A percentile compares a stretch with the other conserved stretches of the same genome.
These are phyloP conservation scores for Parastagonospora avenae DNA, from an alignment of 2,329 filamentous ascomycete genomes.

Conservation along the genomic window DNA sequence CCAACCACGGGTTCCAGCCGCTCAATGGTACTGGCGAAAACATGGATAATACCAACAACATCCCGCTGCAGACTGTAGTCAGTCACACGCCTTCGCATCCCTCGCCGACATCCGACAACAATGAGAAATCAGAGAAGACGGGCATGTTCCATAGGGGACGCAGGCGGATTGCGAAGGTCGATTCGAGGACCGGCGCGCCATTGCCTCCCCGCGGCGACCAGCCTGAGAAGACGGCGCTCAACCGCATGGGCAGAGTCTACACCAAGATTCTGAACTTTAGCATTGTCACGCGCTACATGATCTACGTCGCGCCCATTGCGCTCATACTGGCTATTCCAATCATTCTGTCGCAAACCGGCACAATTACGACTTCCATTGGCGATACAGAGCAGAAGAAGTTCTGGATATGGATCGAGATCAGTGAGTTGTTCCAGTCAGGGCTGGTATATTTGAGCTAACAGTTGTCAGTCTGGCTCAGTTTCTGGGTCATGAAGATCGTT, in stretches of 20 bases:
- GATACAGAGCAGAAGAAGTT: conserved; percentile 64
- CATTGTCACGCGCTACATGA: conserved; percentile 66
- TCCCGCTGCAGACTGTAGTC: conserved; percentile 63
- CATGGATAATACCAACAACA: conserved; percentile 61
- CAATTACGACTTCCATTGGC: conserved; percentile 52
- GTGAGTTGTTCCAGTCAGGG: conserved; percentile 25
- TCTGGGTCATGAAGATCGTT: conserved; percentile 67
- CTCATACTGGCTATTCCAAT: conserved; percentile 66
- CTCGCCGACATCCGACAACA: conserved; percentile 22
- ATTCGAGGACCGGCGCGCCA: conserved; percentile 38
- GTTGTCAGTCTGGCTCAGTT: conserved; percentile 60
- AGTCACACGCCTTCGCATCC: conserved; percentile 51
- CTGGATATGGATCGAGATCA: conserved; percentile 68
- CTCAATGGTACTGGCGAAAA: conserved; percentile 36
- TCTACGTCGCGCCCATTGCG: conserved; percentile 65
- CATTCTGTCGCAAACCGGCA: conserved; percentile 61
- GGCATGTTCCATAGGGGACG: conserved; percentile 46
- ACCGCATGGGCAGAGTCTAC: conserved; percentile 64
- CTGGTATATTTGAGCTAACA: conserved; percentile 7
- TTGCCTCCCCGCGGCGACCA: conserved; percentile 43
- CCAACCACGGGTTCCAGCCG: conserved; percentile 44
- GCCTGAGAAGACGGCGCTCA: conserved; percentile 61
- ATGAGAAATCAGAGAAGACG: conserved; percentile 46
- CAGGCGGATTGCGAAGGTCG: conserved; percentile 32
- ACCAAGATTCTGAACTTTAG: conserved; percentile 66